phyloP scores from a whole-genome alignment of 139 green algal species.

The Closterium sp. region DNA sequence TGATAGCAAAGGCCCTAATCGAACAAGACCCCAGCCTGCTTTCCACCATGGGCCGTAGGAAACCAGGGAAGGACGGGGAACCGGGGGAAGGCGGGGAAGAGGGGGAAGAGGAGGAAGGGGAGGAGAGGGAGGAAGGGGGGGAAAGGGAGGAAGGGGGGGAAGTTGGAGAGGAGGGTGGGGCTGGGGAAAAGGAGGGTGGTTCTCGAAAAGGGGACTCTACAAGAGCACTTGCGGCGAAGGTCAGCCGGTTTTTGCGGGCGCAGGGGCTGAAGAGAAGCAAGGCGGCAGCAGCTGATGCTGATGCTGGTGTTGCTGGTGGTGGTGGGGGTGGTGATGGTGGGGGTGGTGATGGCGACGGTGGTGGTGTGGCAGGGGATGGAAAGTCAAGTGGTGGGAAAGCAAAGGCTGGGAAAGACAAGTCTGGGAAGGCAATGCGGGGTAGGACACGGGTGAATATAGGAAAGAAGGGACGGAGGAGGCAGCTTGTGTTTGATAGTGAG shows the following conservation, averaged over 20 bases:
- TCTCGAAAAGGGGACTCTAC: not conserved
- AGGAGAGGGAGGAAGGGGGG: too few species aligned
- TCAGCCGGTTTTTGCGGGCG: not conserved
- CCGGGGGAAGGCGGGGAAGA: too few species aligned
- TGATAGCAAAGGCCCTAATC: too few species aligned
- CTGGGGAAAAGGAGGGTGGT: not conserved
- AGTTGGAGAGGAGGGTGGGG: too few species aligned
- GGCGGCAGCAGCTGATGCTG: not conserved
- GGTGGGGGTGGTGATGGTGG: not conserved
- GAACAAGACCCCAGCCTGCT: too few species aligned
- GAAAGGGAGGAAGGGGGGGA: not conserved
- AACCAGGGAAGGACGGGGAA: too few species aligned
- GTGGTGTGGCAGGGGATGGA: too few species aligned
- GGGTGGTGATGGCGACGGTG: too few species aligned
- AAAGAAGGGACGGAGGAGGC: not conserved
- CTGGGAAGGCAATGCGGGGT: not conserved
- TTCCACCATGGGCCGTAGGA: too few species aligned
- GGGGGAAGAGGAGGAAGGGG: too few species aligned
- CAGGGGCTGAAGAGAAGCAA: not conserved
- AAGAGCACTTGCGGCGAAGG: not conserved
- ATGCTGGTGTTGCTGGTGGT: not conserved
- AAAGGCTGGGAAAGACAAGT: not conserved
- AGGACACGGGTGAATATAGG: not conserved
- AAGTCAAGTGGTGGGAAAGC: not conserved
- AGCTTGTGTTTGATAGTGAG: not conserved